Conservation (phyloP, 495 filamentous ascomycete genomes). For the Tuber microsphaerosporum region DNA sequence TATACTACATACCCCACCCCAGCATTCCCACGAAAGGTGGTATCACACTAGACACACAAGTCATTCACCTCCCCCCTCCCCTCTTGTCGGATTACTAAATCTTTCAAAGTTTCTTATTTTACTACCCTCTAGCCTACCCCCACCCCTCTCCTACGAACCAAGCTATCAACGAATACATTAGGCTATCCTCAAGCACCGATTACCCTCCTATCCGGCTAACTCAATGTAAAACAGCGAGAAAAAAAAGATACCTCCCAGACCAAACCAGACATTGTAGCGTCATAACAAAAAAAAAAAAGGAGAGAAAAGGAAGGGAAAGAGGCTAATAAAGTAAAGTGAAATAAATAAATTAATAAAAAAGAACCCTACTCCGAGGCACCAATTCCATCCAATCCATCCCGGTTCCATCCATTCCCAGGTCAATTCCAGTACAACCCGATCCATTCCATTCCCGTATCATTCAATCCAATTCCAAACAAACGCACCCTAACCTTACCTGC, state of each 20-base stretch:
- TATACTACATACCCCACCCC: neutral
- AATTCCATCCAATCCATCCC: conserved; percentile 12
- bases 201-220: neutral
- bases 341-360: neutral
- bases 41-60: neutral
- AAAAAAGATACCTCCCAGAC: neutral
- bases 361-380: conserved; percentile 6
- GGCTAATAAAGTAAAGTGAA: neutral
- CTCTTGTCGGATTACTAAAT: neutral
- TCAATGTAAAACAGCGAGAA: neutral
- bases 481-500: neutral
- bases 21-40: neutral
- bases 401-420: conserved; percentile 11
- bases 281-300: conserved; percentile 10
- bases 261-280: conserved; percentile 7
- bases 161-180: neutral
- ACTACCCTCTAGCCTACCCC: neutral
- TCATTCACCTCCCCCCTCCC: neutral
- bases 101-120: neutral
- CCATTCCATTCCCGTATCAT: conserved; percentile 3
- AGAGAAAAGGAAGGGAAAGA: conserved; percentile 2
- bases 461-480: neutral
- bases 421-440: conserved; percentile 26
- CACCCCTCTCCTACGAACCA: neutral
- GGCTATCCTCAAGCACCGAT: neutral